A percentile compares a stretch with the other conserved stretches of the same genome.
phyloP scores from a whole-genome alignment of 208 protist genomes.

The Kentomonas sorsogonicus region DNA sequence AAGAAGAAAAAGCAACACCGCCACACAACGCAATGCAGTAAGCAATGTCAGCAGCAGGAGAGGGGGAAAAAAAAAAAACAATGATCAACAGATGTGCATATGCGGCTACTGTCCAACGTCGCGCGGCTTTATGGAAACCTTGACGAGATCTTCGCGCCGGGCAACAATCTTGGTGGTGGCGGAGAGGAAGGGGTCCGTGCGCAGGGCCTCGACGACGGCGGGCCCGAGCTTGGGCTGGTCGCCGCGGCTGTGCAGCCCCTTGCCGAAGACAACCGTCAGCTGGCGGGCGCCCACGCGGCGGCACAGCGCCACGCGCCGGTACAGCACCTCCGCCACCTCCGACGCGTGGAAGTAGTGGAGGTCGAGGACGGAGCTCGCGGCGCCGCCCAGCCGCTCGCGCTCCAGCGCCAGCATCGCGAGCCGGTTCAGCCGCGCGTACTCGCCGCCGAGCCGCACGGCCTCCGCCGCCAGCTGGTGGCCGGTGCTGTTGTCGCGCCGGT shows the following conservation, averaged over 20 bases:
- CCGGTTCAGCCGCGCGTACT: conserved; percentile 75
- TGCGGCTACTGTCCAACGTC: no score
- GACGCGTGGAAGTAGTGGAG: conserved; percentile 76
- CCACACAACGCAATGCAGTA: not conserved
- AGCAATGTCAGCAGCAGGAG: not conserved
- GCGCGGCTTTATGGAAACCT: conserved; percentile 16
- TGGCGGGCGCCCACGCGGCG: conserved; percentile 25
- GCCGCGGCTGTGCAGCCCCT: conserved; percentile 58
- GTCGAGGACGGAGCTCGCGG: conserved; percentile 49
- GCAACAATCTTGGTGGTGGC: conserved; percentile 22
- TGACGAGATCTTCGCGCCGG: conserved; percentile 41
- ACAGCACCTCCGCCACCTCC: conserved; percentile 65
- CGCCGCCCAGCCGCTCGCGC: conserved; percentile 36
- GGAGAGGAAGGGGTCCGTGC: conserved; percentile 30
- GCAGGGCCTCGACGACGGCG: conserved; percentile 27
- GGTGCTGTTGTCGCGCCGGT: conserved; percentile 35
- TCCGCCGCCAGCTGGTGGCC: conserved; percentile 54
- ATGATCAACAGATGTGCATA: no score
- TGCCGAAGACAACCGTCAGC: conserved; percentile 54
- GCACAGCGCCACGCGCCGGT: conserved; percentile 61
- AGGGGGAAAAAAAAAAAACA: conserved; percentile 14
- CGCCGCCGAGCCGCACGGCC: conserved; percentile 40
- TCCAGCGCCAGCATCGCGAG: conserved; percentile 80
- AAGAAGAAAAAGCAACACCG: not conserved
- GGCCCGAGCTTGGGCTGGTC: conserved; percentile 35